phyloP scores from a whole-genome alignment of 2,329 filamentous ascomycete species.

The Shiraia sp. region DNA sequence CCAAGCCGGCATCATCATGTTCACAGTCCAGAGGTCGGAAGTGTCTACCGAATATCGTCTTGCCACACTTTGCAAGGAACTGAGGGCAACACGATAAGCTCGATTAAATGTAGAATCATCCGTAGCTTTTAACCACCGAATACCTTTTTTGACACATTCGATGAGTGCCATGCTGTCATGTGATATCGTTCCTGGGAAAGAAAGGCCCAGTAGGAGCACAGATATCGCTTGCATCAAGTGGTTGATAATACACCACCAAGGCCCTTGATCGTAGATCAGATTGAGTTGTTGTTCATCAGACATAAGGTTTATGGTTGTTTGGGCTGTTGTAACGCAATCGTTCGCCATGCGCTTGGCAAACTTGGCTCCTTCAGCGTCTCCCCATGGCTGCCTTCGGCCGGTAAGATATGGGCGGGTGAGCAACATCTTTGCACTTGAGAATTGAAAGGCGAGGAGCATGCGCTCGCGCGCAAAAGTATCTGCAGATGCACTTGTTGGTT shows the following conservation, averaged over 20 bases:
- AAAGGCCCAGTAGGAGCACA: slow-evolving; percentile 45
- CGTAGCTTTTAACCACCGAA: slow-evolving; percentile 42
- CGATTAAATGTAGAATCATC: slow-evolving; percentile 31
- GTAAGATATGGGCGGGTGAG: slow-evolving; percentile 45
- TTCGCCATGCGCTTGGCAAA: slow-evolving; percentile 39
- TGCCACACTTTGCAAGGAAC: slow-evolving; percentile 21
- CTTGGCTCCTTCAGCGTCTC: slow-evolving; percentile 19
- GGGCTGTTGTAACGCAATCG: slow-evolving; percentile 45
- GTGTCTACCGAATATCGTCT: slow-evolving; percentile 21
- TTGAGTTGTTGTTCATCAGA: slow-evolving; percentile 37
- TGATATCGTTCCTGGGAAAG: slow-evolving; percentile 26
- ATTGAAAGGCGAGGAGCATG: slow-evolving; percentile 37
- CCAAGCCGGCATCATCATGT: background rate
- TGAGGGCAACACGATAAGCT: slow-evolving; percentile 25
- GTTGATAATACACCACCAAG: slow-evolving; percentile 49
- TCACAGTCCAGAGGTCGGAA: background rate
- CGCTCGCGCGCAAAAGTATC: slow-evolving; percentile 27
- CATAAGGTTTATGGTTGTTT: slow-evolving; percentile 38
- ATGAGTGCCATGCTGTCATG: slow-evolving; percentile 24
- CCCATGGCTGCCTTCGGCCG: slow-evolving; percentile 23
- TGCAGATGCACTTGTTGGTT: background rate
- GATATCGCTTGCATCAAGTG: slow-evolving; percentile 47
- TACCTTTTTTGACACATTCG: slow-evolving; percentile 31
- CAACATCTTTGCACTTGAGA: slow-evolving; percentile 46
- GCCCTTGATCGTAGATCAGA: slow-evolving; percentile 37